Percentiles rank a stretch among this genome's conserved stretches.
Evolutionary conservation across 2,329 filamentous ascomycete genomes (phyloP).

Genomic region (Dactylellina parvicollis): DNA sequence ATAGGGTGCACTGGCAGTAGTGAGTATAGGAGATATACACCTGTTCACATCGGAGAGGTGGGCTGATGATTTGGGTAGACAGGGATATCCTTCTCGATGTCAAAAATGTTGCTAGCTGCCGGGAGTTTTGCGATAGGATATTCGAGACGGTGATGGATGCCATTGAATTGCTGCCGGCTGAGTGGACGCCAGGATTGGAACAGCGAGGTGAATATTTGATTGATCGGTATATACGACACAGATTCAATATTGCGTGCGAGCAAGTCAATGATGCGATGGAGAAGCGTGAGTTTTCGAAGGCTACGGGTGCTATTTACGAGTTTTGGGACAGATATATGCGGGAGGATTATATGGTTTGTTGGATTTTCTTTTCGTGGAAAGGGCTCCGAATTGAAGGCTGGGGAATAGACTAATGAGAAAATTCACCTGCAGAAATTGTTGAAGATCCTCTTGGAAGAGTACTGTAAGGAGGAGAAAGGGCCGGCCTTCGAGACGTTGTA

Average conservation of each 20-base stretch:
- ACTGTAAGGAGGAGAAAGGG: slow-evolving; percentile 63
- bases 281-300: slow-evolving; percentile 16
- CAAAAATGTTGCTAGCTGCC: slow-evolving; percentile 1
- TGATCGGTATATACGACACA: slow-evolving; percentile 28
- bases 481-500: slow-evolving; percentile 72
- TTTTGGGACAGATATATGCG: slow-evolving; percentile 28
- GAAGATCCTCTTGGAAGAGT: slow-evolving; percentile 66
- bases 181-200: neutral
- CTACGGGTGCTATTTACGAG: slow-evolving; percentile 13
- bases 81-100: slow-evolving; percentile 20
- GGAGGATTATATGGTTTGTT: slow-evolving; percentile 32
- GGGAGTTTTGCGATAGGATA: slow-evolving; percentile 25
- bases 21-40: slow-evolving; percentile 10
- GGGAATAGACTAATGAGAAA: slow-evolving; percentile 3
- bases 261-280: slow-evolving; percentile 17
- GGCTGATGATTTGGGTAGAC: slow-evolving; percentile 1
- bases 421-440: neutral
- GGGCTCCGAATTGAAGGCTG: neutral
- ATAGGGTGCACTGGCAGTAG: slow-evolving; percentile 18
- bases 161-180: neutral
- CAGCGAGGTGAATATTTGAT: neutral
- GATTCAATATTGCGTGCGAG: slow-evolving; percentile 23
- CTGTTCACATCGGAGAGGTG: too few species aligned
- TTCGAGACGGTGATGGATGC: slow-evolving; percentile 17
- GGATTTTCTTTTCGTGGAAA: neutral